Conservation (phyloP, 805 yeast genomes). For the Schizosaccharomyces cryophilus region DNA sequence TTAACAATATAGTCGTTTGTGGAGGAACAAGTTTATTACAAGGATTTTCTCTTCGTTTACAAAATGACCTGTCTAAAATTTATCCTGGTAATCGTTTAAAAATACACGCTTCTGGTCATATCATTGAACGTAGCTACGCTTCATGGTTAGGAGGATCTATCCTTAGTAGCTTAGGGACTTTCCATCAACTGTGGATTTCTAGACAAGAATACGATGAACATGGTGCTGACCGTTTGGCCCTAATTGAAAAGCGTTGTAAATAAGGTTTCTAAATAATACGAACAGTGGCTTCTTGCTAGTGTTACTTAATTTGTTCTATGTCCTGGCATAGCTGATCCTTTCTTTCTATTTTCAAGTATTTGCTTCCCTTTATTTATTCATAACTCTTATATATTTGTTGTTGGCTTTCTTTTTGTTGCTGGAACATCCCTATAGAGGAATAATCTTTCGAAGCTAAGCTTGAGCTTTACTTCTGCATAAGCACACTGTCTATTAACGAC, state of each 20-base stretch:
- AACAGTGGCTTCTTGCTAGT: neutral
- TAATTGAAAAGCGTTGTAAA: slow-evolving; percentile 17
- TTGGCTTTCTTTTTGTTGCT: no score
- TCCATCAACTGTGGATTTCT: slow-evolving; percentile 31
- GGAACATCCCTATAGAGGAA: no score
- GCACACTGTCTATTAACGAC: no score
- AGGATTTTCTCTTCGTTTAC: slow-evolving; percentile 30
- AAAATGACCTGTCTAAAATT: slow-evolving; percentile 28
- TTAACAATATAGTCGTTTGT: slow-evolving; percentile 29
- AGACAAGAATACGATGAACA: slow-evolving; percentile 41
- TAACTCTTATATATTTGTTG: no score
- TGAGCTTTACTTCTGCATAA: no score
- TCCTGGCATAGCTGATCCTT: no score
- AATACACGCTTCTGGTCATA: slow-evolving; percentile 19
- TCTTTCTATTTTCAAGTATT: no score
- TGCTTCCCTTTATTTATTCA: no score
- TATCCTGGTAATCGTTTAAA: slow-evolving; percentile 27
- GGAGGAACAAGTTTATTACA: slow-evolving; percentile 35
- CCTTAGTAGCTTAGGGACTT: slow-evolving; percentile 34
- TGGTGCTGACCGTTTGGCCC: slow-evolving; percentile 17
- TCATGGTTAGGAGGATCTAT: slow-evolving; percentile 56
- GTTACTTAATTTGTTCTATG: no score
- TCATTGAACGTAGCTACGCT: slow-evolving; percentile 31
- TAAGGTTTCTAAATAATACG: slow-evolving; percentile 4
- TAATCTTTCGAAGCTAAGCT: no score